Conservation (phyloP, 2,329 filamentous ascomycete genomes). For the Fusarium sp. region DNA sequence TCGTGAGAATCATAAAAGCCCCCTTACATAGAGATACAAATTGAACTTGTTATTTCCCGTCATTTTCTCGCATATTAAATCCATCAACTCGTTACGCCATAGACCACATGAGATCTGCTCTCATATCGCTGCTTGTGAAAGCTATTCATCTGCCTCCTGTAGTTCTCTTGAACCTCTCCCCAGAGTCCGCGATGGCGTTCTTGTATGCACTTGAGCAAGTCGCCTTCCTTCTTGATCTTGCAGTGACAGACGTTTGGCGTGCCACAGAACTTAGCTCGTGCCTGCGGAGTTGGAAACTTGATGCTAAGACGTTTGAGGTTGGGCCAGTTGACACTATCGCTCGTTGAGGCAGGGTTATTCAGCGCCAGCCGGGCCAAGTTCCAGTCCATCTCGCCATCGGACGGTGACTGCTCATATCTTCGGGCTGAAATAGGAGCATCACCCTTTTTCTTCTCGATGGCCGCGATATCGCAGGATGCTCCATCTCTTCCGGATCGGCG, state of each 20-base stretch:
- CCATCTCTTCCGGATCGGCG: constrained; percentile 43
- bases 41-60: not conserved
- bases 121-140: constrained; percentile 38
- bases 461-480: constrained; percentile 33
- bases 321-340: constrained; percentile 31
- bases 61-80: not conserved
- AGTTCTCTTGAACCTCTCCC: constrained; percentile 45
- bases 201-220: constrained; percentile 41
- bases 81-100: constrained; percentile 26
- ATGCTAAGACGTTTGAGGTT: constrained; percentile 48
- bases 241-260: constrained; percentile 45
- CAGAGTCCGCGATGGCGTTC: constrained; percentile 44
- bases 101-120: constrained; percentile 37
- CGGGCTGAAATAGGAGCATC: constrained; percentile 38
- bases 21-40: not conserved
- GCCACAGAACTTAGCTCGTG: constrained; percentile 43
- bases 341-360: constrained; percentile 41
- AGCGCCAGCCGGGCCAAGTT: constrained; percentile 46
- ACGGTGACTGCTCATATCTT: constrained; percentile 40
- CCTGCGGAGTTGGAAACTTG: constrained; percentile 38
- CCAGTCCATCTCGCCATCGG: constrained; percentile 41
- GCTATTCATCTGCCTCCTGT: constrained; percentile 39
- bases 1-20: not conserved
- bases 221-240: constrained; percentile 36
- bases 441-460: constrained; percentile 46